Base-by-base conservation (phyloP, 2,329 filamentous ascomycete genomes). In the Cladosporium sp. region DNA sequence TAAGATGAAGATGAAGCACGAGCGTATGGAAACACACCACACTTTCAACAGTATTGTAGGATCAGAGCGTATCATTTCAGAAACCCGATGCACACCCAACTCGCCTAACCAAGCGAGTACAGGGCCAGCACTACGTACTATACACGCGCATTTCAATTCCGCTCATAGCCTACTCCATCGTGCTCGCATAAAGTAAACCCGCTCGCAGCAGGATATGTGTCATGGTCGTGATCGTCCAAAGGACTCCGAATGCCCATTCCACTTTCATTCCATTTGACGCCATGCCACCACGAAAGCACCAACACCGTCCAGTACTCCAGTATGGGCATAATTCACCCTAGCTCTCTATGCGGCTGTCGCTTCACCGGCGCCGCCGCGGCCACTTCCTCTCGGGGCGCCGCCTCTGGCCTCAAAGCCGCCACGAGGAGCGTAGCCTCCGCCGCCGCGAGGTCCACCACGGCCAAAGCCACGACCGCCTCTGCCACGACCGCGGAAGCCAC, bases 401-500 rank as follows among this genome's bases (percentile, higher is more conserved):
- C 52, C 52, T 21, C 52, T 55, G 18, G 52, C 10, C 28, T 55
- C 52, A 18, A 55, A 55, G 1, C 52, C 52, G n/a, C 61, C 61
- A 8, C 61, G 53, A 28, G 60, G 60, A 50, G 60, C 60, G 61
- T 46, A 63, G 28, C 52, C 52, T 31, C 52, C 52, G 10, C 61
- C 61, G 35, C 61, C 61, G 1, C 61, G 33, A 33, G 61, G 61
- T 16, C 61, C 50, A 3, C 63, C 63, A 23, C 63, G 63, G 26
- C 46, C 31, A n/a, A 56, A 63, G 31, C 84, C 84, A 62, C 84
- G 81, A 29, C 90, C 89, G 26, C 91, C 91, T 65, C 93, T 88
- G 40, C 91, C 91, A 52, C 92, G 86, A 33, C 92, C 91, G 61
- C 93, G 89, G 78, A 89, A 95, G 69, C 91, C 89, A 62, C 88